Base-by-base conservation (phyloP, 2,329 filamentous ascomycete genomes). In the Xylariaceae sp. region DNA sequence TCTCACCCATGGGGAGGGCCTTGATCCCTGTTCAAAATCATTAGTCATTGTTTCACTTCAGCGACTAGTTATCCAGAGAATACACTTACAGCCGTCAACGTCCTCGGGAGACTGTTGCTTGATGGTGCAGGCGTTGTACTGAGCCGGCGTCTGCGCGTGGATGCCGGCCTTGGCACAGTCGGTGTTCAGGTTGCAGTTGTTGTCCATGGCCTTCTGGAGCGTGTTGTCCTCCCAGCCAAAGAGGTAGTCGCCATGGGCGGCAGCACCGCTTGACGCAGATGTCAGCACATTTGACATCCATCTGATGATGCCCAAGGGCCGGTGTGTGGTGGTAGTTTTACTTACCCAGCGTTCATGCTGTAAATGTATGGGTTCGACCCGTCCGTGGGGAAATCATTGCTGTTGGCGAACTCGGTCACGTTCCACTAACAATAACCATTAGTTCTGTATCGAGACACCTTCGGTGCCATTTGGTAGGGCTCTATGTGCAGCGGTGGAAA, bases 201-300 rank as follows among this genome's bases (percentile, higher is more conserved):
- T 66, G 59, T 72, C 68, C 67, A 72, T 69, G 52, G 68, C 66
- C 59, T 61, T 67, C 56, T 75, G 72, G 35, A 75, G 65, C 9
- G 65, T 59, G 53, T 73, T 61, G 45, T 62, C 67, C 54, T 73
- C 67, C 71, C 71, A 74, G 43, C 71, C 71, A 53, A 74, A 74
- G 47, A 74, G 57, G 54, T 75, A 75, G 57, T 75, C 72, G 18
- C 69, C 71, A 55, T 74, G 71, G 16, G 69, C 71, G 4, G 69
- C 71, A 18, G 68, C 63, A 22, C 71, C 72, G 29, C 65, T 66
- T 4, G 3, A 11, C 6, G 22, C 11, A 11, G 22, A 6, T 32
- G 30, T 32, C 30, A 32, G 30, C 30, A 26, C 22, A n/a, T n/a
- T n/a, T n/a, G n/a, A n/a, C n/a, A n/a, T n/a, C n/a, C n/a, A n/a